phyloP scores from a whole-genome alignment of 352 stramenopile species.

The Aphanomyces stellatus region DNA sequence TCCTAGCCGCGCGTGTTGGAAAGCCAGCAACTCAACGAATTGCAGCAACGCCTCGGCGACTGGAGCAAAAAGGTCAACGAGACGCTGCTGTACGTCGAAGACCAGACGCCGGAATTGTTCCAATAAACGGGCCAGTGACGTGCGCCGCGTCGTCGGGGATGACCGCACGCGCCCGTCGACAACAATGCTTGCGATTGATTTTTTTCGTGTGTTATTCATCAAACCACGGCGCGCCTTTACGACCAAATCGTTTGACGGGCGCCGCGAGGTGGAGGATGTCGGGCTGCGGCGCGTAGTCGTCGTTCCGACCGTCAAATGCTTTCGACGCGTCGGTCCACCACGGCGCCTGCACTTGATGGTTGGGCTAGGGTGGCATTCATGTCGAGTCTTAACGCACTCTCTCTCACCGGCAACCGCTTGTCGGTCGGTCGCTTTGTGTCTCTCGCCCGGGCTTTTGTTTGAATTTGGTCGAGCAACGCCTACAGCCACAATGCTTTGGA shows the following conservation, averaged over 20 bases:
- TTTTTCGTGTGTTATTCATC: not conserved
- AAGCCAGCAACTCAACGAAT: conserved; percentile 65
- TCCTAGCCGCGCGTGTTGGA: conserved; percentile 65
- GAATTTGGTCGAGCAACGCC: not conserved
- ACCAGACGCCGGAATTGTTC: conserved; percentile 81
- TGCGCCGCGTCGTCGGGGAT: not conserved
- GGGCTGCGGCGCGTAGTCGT: not conserved
- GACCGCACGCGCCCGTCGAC: not conserved
- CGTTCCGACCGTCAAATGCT: not conserved
- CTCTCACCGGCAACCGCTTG: not conserved
- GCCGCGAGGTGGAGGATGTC: not conserved
- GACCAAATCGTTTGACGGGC: not conserved
- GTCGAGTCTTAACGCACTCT: not conserved
- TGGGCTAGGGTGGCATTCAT: no score
- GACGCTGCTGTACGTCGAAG: conserved; percentile 76
- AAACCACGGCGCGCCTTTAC: not conserved
- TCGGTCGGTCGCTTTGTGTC: not conserved
- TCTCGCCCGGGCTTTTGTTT: not conserved
- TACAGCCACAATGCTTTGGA: no score
- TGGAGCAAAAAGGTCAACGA: conserved; percentile 82
- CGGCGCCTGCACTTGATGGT: not conserved
- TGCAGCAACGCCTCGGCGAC: conserved; percentile 51
- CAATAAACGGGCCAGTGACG: conserved; percentile 32
- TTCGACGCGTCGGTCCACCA: not conserved
- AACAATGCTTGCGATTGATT: not conserved